Base-by-base conservation (phyloP, 1,284 basidiomycete genomes). In the Trichosporon sp. region DNA sequence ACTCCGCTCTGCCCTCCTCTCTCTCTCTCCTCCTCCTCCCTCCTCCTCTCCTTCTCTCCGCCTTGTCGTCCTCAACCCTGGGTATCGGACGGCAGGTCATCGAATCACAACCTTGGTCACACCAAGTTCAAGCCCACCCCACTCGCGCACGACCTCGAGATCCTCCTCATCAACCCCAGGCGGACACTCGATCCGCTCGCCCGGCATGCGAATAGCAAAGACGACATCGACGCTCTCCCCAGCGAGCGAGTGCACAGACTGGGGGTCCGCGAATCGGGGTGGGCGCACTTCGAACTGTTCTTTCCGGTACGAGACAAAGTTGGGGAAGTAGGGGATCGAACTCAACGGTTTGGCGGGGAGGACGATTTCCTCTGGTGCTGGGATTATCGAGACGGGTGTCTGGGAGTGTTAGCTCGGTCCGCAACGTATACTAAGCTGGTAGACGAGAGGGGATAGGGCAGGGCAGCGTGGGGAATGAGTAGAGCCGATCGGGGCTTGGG, bases 281-380 rank as follows among this genome's bases (percentile, higher is more conserved):
- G 77, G 75, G 1, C 73, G 75, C 0, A 80, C 78, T 0, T 74
- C 61, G 63, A 79, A 73, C 2, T 78, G 74, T n/a, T 72, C 70
- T 8, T 78, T 74, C 14, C 76, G 75, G 69, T 83, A 83, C 0
- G 80, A 79, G 43, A 82, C 77, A 59, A 81, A 80, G 71, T 79
- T 79, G 7, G 82, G 82, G 73, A 83, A 83, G 61, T 71, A 81
- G 1, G 77, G 76, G 11, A 83, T 63, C 2, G 38, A 26, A 11
- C 68, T 70, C 16, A 70, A 38, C 3, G 74, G 79, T 35, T 82
- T 75, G 11, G 78, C 77, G 19, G 72, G 71, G 76, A 79, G 69
- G 61, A 48, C 19, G 19, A 70, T 54, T 1, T 63, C 16, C 19
- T 64, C 46, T 0, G 72, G 69, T 0, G 43, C 35, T 21, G 71